These are phyloP conservation scores for Gynochthodes officinalis DNA, from an alignment of 257 asterid species.

Conservation along the genomic window DNA sequence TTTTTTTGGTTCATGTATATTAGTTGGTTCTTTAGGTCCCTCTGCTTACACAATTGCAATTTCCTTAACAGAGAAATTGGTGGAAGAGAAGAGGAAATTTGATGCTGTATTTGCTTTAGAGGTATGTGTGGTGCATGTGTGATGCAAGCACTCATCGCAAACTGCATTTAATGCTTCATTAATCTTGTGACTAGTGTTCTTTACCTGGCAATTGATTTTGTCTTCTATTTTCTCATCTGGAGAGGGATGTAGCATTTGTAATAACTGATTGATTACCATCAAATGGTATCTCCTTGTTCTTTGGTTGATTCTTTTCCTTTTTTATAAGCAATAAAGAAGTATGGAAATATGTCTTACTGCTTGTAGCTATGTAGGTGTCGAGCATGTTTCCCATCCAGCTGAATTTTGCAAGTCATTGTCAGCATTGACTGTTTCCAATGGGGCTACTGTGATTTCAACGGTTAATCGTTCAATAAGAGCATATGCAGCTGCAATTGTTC, in stretches of 20 bases:
- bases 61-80: constrained; percentile 67
- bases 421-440: constrained; percentile 54
- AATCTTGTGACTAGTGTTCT: background rate
- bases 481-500: constrained; percentile 75
- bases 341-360: constrained; percentile 15
- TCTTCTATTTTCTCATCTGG: background rate
- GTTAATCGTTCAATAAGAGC: constrained; percentile 93
- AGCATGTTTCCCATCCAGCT: constrained; percentile 88
- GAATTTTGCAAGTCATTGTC: constrained; percentile 92
- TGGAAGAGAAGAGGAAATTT: constrained; percentile 73
- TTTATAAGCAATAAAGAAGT: background rate
- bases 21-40: background rate
- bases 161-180: background rate
- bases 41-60: constrained; percentile 18
- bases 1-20: too few relatives aligned
- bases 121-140: constrained; percentile 41
- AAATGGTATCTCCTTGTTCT: background rate
- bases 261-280: too few relatives aligned
- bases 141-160: too few relatives aligned
- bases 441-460: constrained; percentile 86
- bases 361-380: constrained; percentile 60
- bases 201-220: too few relatives aligned
- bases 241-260: background rate
- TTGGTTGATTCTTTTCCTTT: background rate
- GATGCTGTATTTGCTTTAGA: constrained; percentile 91